phyloP scores from a whole-genome alignment of 75 land plant species.

The Selaginella tamariscina region DNA sequence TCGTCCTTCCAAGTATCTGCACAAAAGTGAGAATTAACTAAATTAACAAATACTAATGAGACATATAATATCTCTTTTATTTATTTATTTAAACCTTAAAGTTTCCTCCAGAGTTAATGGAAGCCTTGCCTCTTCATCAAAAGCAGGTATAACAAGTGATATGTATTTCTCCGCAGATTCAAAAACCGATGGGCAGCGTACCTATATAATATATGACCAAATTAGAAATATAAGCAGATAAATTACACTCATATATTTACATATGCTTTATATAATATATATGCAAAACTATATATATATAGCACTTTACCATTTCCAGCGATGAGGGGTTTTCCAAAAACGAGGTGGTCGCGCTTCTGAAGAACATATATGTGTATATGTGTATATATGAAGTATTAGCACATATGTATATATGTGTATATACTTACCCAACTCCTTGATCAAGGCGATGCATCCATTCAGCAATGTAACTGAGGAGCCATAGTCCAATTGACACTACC shows the following conservation, averaged over 20 bases:
- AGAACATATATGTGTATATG: background rate
- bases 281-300: background rate
- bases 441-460: slow-evolving; percentile 34
- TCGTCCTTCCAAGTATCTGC: slow-evolving; percentile 85
- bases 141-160: slow-evolving; percentile 89
- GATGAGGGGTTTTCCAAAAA: slow-evolving; percentile 19
- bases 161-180: slow-evolving; percentile 83
- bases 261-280: background rate
- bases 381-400: background rate
- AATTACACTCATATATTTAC: slow-evolving; percentile 39
- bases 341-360: background rate
- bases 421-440: slow-evolving; percentile 22
- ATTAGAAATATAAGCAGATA: background rate
- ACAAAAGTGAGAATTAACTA: background rate
- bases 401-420: background rate
- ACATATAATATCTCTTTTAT: background rate
- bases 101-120: slow-evolving; percentile 77
- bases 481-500: slow-evolving; percentile 10
- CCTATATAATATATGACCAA: slow-evolving; percentile 38
- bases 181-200: slow-evolving; percentile 53
- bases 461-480: slow-evolving; percentile 26
- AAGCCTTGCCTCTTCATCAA: slow-evolving; percentile 84
- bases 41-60: background rate
- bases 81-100: slow-evolving; percentile 36
- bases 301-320: background rate